phyloP scores from a whole-genome alignment of 805 yeast species.

The Kazachstania kunashirensis region DNA sequence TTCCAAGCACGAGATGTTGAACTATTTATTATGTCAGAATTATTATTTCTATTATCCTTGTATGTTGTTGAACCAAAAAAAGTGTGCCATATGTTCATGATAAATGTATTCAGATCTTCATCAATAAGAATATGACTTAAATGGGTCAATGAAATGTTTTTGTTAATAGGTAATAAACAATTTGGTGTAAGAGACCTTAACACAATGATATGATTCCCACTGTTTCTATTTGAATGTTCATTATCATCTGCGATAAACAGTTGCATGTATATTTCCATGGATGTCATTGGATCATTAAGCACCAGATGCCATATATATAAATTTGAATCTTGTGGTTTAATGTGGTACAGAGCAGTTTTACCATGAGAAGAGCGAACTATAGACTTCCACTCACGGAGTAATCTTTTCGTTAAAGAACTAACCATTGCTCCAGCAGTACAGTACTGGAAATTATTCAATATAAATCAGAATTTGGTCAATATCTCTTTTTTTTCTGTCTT shows the following conservation, averaged over 20 bases:
- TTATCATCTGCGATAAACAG: slow-evolving; percentile 10
- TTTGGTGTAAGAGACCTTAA: slow-evolving; percentile 26
- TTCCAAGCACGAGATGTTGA: slow-evolving; percentile 21
- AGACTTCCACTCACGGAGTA: slow-evolving; percentile 28
- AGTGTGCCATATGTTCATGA: slow-evolving; percentile 15
- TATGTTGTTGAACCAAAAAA: slow-evolving; percentile 8
- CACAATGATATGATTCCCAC: no score
- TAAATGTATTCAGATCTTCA: slow-evolving; percentile 17
- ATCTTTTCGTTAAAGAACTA: slow-evolving; percentile 16
- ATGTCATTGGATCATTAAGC: slow-evolving; percentile 12
- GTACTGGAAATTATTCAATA: no score
- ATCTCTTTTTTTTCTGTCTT: no score
- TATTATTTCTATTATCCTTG: not conserved
- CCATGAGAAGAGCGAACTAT: slow-evolving; percentile 5
- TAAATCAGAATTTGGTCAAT: no score
- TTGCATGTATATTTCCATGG: slow-evolving; percentile 18
- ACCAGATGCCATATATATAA: slow-evolving; percentile 28
- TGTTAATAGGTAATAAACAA: slow-evolving; percentile 19
- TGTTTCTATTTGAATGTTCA: no score
- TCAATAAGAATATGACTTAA: slow-evolving; percentile 10
- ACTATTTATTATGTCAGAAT: not conserved
- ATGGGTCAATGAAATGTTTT: slow-evolving; percentile 21
- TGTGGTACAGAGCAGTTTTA: slow-evolving; percentile 10
- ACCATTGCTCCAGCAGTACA: no score
- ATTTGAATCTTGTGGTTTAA: slow-evolving; percentile 29